A percentile compares a stretch with the other conserved stretches of the same genome.
phyloP scores from a whole-genome alignment of 768 basidiomycete species.

The Pholiota conissans region DNA sequence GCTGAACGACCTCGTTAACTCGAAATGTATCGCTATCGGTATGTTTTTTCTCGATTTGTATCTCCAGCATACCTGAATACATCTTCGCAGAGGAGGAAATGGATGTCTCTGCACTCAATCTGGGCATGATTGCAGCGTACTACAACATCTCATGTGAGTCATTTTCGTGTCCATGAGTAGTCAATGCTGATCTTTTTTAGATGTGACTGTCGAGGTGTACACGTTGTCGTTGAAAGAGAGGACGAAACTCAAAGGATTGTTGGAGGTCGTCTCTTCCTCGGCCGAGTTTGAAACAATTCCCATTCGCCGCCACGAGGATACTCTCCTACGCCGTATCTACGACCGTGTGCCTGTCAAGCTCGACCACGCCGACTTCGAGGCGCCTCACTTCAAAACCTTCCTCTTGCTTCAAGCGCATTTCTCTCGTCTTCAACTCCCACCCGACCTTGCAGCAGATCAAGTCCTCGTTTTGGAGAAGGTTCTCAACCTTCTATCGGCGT shows the following conservation, averaged over 20 bases:
- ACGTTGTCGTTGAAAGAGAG: slow-evolving; percentile 92
- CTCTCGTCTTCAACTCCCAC: slow-evolving; percentile 86
- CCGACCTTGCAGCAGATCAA: slow-evolving; percentile 94
- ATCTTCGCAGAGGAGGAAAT: slow-evolving; percentile 80
- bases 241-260: slow-evolving; percentile 93
- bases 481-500: slow-evolving; percentile 87
- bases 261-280: slow-evolving; percentile 96
- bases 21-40: slow-evolving; percentile 94
- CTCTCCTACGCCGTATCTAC: slow-evolving; percentile 84
- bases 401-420: slow-evolving; percentile 96
- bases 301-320: slow-evolving; percentile 91
- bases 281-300: slow-evolving; percentile 95
- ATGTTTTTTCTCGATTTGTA: slow-evolving; percentile 15
- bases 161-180: background rate
- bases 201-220: slow-evolving; percentile 97
- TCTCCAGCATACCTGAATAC: background rate
- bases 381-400: slow-evolving; percentile 98
- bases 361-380: slow-evolving; percentile 78
- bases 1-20: slow-evolving; percentile 85
- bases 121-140: slow-evolving; percentile 98
- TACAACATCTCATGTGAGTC: slow-evolving; percentile 88
- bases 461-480: slow-evolving; percentile 85
- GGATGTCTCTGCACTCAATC: slow-evolving; percentile 87
- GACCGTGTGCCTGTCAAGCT: slow-evolving; percentile 97
- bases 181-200: slow-evolving; percentile 36